Conservation (phyloP, 441 rosid genomes). For the Isatis lusitanica region DNA sequence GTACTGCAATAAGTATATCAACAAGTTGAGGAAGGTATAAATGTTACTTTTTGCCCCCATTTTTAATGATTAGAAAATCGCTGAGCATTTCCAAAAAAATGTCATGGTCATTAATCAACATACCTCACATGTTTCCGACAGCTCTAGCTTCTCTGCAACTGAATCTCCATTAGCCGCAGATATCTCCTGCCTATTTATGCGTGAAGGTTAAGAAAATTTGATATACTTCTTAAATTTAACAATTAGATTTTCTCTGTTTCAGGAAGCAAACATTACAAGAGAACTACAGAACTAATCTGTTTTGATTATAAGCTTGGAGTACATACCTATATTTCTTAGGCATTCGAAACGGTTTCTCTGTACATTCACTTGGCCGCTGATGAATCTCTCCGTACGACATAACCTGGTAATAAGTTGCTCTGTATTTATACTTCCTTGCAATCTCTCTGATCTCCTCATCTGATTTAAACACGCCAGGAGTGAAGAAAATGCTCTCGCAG, state of each 20-base stretch:
- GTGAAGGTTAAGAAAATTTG: background rate
- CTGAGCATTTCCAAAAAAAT: background rate
- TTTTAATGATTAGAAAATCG: background rate
- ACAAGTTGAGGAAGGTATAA: background rate
- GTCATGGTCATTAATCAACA: background rate
- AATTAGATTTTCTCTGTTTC: background rate
- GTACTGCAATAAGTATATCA: conserved; percentile 41
- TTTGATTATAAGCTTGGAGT: background rate
- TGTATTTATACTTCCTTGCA: conserved; percentile 64
- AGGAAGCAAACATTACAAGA: conserved; percentile 4
- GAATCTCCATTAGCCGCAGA: conserved; percentile 34
- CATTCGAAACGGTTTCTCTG: conserved; percentile 18
- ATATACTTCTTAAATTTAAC: background rate
- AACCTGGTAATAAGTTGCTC: conserved; percentile 75
- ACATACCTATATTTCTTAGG: conserved; percentile 39
- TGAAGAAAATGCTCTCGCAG: conserved; percentile 50
- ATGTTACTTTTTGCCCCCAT: background rate
- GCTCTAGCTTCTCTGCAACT: conserved; percentile 36
- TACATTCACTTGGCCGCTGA: conserved; percentile 33
- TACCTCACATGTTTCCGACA: conserved; percentile 45
- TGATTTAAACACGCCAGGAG: background rate
- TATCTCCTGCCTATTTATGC: conserved; percentile 42
- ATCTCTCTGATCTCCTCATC: conserved; percentile 47
- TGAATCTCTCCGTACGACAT: conserved; percentile 55
- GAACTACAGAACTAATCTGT: background rate